Percentiles rank a stretch among this genome's conserved stretches.
phyloP scores from a whole-genome alignment of 164 flowering plant genomes.

The Vitis rupestris region DNA sequence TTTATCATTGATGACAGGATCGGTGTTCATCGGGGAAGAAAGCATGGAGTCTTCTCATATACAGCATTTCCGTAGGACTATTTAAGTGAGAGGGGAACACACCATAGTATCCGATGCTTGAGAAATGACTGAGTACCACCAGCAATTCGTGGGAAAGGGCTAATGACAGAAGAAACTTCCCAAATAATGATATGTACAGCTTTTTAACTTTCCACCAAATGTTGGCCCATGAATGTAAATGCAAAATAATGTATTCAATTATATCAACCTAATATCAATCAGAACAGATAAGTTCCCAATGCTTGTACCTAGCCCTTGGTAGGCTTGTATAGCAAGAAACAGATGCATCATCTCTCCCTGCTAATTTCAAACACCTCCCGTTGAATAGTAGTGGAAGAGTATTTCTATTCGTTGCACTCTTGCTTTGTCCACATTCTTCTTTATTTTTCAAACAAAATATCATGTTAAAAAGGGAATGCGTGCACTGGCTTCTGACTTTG shows the following conservation, averaged over 20 bases:
- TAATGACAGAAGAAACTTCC: neutral
- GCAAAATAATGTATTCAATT: neutral
- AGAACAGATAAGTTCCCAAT: no score
- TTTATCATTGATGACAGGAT: neutral
- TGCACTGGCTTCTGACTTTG: no score
- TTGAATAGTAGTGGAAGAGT: no score
- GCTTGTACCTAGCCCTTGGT: neutral
- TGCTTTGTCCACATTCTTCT: no score
- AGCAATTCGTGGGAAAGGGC: neutral
- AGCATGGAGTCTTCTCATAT: neutral
- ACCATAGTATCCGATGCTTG: no score
- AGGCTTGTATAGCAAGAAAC: neutral
- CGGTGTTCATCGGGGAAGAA: neutral
- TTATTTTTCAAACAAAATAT: no score
- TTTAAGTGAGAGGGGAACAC: neutral
- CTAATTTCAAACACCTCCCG: no score
- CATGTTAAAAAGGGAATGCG: no score
- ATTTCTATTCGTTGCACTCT: no score
- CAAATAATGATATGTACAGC: constrained; percentile 6
- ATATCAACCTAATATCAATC: neutral
- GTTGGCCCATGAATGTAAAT: neutral
- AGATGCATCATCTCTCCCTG: neutral
- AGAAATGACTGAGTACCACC: neutral
- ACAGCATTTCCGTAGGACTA: neutral
- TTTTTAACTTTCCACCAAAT: neutral